phyloP scores from a whole-genome alignment of 768 basidiomycete genomes.

The Lepiota brunneoincarnata region DNA sequence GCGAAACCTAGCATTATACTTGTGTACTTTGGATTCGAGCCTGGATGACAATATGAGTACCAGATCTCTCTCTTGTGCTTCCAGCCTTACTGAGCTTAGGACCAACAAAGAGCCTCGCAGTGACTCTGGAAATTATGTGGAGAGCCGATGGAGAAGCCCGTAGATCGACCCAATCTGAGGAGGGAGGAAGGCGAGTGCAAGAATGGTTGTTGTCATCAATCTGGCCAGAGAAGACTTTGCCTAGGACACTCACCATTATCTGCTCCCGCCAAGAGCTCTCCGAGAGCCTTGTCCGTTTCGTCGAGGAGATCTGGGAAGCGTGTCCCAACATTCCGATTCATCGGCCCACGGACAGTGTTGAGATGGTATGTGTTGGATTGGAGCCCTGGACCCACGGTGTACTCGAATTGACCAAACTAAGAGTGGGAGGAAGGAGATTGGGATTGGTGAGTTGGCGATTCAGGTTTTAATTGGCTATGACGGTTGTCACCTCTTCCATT shows the following conservation, averaged over 20 bases:
- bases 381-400: slow-evolving; percentile 32
- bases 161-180: slow-evolving; percentile 8
- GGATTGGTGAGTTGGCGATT: neutral
- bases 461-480: slow-evolving; percentile 10
- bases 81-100: slow-evolving; percentile 20
- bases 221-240: neutral
- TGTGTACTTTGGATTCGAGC: slow-evolving; percentile 37
- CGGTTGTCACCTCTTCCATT: slow-evolving; percentile 22
- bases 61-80: neutral
- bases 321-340: slow-evolving; percentile 32
- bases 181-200: neutral
- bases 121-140: slow-evolving; percentile 19
- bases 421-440: neutral
- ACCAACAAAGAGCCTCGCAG: slow-evolving; percentile 26
- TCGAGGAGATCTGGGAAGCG: slow-evolving; percentile 39
- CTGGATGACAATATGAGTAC: slow-evolving; percentile 21
- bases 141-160: neutral
- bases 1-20: slow-evolving; percentile 32
- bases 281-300: slow-evolving; percentile 42
- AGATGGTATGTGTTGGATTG: slow-evolving; percentile 34
- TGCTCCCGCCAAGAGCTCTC: slow-evolving; percentile 18
- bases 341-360: slow-evolving; percentile 28
- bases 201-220: too few relatives aligned
- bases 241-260: neutral
- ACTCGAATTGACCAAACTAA: slow-evolving; percentile 28